Evolutionary conservation across 83 land plant genomes (phyloP).

Genomic region (Isoetes engelmannii): DNA sequence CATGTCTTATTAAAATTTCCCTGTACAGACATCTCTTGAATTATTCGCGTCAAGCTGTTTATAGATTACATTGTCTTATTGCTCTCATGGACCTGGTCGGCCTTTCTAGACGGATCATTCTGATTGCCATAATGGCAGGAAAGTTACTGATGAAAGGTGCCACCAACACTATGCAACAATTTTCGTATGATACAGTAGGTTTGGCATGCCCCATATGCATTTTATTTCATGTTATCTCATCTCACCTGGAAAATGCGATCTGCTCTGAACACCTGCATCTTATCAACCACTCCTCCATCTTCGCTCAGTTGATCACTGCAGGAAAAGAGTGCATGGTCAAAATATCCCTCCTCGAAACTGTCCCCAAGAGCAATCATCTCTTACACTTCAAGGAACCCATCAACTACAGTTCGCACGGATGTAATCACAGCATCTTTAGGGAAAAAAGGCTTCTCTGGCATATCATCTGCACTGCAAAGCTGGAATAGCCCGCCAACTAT

Average conservation of each 20-base stretch:
- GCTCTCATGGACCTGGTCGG: no score
- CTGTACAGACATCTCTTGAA: not conserved
- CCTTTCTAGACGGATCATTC: no score
- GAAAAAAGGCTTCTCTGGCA: slow-evolving; percentile 50
- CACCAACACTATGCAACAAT: no score
- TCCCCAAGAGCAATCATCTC: not conserved
- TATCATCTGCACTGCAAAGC: slow-evolving; percentile 42
- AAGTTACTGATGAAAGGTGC: no score
- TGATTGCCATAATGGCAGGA: no score
- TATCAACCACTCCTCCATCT: slow-evolving; percentile 50
- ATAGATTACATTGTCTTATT: no score
- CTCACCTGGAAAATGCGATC: slow-evolving; percentile 79
- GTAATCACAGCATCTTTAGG: slow-evolving; percentile 38
- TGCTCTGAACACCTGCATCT: slow-evolving; percentile 65
- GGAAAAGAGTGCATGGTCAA: not conserved
- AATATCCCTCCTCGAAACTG: not conserved
- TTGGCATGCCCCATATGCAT: no score
- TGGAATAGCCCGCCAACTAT: slow-evolving; percentile 54
- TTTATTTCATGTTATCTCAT: no score
- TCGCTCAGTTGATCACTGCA: slow-evolving; percentile 42
- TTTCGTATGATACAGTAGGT: no score
- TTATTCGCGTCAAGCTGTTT: not conserved
- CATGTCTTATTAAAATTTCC: not conserved
- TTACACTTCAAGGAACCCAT: slow-evolving; percentile 87
- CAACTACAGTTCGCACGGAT: slow-evolving; percentile 67